Evolutionary conservation across 2,329 filamentous ascomycete species (phyloP).

Genomic region (Botryotinia globosa): DNA sequence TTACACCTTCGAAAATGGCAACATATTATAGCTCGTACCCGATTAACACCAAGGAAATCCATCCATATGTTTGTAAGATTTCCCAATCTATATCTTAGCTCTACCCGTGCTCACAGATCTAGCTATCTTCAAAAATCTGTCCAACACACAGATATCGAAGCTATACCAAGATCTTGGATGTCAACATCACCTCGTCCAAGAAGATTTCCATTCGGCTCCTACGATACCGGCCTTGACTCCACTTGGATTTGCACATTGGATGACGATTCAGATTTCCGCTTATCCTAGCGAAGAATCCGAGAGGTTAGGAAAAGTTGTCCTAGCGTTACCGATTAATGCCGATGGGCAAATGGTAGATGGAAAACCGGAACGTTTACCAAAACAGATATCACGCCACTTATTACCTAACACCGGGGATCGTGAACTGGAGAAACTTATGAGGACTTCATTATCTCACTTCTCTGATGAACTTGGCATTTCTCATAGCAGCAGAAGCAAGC

Average conservation of each 20-base stretch:
- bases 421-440: slow-evolving; percentile 57
- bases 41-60: slow-evolving; percentile 57
- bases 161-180: slow-evolving; percentile 54
- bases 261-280: slow-evolving; percentile 68
- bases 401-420: slow-evolving; percentile 61
- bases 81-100: neutral
- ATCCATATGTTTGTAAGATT: slow-evolving; percentile 64
- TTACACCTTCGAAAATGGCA: slow-evolving; percentile 73
- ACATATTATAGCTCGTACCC: slow-evolving; percentile 68
- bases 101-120: slow-evolving; percentile 22
- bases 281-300: slow-evolving; percentile 73
- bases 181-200: slow-evolving; percentile 65
- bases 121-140: slow-evolving; percentile 33
- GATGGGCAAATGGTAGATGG: slow-evolving; percentile 57
- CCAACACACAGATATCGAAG: slow-evolving; percentile 51
- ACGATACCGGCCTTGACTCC: slow-evolving; percentile 64
- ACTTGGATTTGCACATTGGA: slow-evolving; percentile 68
- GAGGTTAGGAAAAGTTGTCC: slow-evolving; percentile 65
- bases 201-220: slow-evolving; percentile 50
- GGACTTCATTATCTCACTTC: slow-evolving; percentile 55
- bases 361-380: slow-evolving; percentile 71
- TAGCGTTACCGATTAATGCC: slow-evolving; percentile 64
- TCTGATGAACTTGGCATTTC: slow-evolving; percentile 46
- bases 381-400: slow-evolving; percentile 70
- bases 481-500: slow-evolving; percentile 38